These are phyloP conservation scores for Sphagnum magellanicum DNA, from an alignment of 228 moss, liverwort and hornwort genomes.

Conservation along the genomic window DNA sequence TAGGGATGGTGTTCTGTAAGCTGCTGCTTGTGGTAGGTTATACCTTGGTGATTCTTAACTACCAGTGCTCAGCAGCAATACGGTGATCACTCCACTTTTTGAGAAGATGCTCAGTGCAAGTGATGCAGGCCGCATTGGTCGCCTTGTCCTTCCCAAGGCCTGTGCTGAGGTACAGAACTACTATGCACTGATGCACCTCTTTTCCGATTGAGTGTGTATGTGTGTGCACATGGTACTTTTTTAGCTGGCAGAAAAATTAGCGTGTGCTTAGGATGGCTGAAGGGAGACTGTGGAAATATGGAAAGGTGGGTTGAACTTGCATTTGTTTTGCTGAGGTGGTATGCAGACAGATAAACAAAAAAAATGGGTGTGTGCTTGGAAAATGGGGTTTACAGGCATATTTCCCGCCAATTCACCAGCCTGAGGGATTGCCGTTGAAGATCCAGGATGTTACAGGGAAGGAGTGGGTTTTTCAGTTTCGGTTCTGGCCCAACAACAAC, in stretches of 20 bases:
- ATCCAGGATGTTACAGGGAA: conserved; percentile 96
- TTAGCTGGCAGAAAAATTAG: no score
- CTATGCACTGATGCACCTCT: no score
- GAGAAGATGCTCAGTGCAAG: conserved; percentile 99
- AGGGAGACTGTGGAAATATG: no score
- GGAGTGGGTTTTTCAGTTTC: conserved; percentile 98
- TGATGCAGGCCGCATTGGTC: conserved; percentile 95
- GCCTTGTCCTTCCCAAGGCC: conserved; percentile 98
- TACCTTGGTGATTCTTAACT: conserved; percentile 21
- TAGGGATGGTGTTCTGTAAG: no score
- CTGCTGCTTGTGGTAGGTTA: no score
- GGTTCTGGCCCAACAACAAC: conserved; percentile 99
- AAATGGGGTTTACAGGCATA: conserved; percentile 61
- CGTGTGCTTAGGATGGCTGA: no score
- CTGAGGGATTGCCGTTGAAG: conserved; percentile 88
- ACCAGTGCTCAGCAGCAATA: conserved; percentile 49
- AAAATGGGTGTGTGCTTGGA: no score
- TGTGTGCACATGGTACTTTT: no score
- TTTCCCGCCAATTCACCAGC: conserved; percentile 95
- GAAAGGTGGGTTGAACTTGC: no score
- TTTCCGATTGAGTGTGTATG: no score
- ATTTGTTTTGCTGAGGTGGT: no score
- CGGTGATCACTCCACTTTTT: conserved; percentile 91
- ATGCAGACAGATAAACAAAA: no score
- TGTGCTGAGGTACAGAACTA: conserved; percentile 77